Percentiles rank a stretch among this genome's conserved stretches.
These are phyloP conservation scores for Obelidium mucronatum DNA, from an alignment of 192 early-diverging fungal species.

Conservation along the genomic window DNA sequence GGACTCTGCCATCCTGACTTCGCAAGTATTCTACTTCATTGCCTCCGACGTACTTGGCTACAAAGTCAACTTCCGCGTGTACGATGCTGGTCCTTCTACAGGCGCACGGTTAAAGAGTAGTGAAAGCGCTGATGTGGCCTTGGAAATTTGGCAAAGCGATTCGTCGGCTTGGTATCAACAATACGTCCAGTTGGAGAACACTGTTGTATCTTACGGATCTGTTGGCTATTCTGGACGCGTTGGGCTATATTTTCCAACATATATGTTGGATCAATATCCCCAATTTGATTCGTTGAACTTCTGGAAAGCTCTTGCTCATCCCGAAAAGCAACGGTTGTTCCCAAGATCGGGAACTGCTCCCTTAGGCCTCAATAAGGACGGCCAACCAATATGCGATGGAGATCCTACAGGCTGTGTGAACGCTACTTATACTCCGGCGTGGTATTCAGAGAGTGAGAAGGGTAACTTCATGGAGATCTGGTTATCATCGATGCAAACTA, in stretches of 20 bases:
- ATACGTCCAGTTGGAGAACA: neutral
- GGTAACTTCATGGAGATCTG: neutral
- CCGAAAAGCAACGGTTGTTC: conserved; percentile 7
- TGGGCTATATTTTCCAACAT: conserved; percentile 32
- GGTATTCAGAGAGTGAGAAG: neutral
- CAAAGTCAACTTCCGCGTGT: conserved; percentile 12
- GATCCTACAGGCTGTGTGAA: conserved; percentile 6
- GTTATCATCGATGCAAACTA: neutral
- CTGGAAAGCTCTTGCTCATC: conserved; percentile 29
- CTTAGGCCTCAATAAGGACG: neutral
- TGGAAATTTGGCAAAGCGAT: conserved; percentile 24
- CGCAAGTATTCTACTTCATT: neutral
- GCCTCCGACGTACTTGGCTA: conserved; percentile 6
- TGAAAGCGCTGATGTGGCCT: neutral
- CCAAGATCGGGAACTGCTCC: neutral
- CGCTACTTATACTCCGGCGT: neutral
- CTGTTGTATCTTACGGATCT: neutral
- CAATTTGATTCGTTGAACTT: conserved; percentile 23
- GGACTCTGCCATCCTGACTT: neutral
- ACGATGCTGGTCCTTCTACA: neutral
- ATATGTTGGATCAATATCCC: conserved; percentile 24
- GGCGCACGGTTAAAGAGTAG: neutral
- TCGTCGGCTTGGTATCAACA: conserved; percentile 1
- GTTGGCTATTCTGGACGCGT: conserved; percentile 26
- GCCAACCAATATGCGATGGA: conserved; percentile 1